Conservation (phyloP, 495 filamentous ascomycete species). For the Hyaloscypha finlandica region DNA sequence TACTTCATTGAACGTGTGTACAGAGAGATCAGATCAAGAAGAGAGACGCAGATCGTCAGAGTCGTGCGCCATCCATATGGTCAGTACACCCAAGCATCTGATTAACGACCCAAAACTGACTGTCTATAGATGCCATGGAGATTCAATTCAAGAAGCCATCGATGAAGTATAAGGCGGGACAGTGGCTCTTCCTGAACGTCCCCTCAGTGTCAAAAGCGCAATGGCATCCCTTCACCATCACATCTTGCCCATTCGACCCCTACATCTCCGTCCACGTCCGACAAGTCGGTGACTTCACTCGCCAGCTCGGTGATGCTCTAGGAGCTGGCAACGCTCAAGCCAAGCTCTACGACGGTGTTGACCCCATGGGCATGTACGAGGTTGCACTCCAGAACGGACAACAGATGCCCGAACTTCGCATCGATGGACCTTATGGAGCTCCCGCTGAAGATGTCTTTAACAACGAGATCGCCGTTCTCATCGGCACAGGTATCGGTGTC, state of each 20-base stretch:
- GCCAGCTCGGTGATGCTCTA: slow-evolving; percentile 83
- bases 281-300: slow-evolving; percentile 96
- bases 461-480: slow-evolving; percentile 96
- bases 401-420: slow-evolving; percentile 81
- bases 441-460: slow-evolving; percentile 97
- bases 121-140: slow-evolving; percentile 80
- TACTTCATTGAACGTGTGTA: slow-evolving; percentile 91
- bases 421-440: slow-evolving; percentile 96
- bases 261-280: slow-evolving; percentile 94
- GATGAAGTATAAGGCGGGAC: slow-evolving; percentile 97
- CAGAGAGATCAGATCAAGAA: slow-evolving; percentile 80
- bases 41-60: slow-evolving; percentile 85
- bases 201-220: slow-evolving; percentile 84
- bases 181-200: slow-evolving; percentile 96
- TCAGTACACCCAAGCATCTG: slow-evolving; percentile 44
- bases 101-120: slow-evolving; percentile 35
- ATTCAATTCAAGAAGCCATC: slow-evolving; percentile 95
- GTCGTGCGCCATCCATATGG: slow-evolving; percentile 97
- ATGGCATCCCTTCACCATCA: slow-evolving; percentile 99
- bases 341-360: slow-evolving; percentile 83
- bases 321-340: slow-evolving; percentile 84
- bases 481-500: slow-evolving; percentile 96
- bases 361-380: slow-evolving; percentile 97
- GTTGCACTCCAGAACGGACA: slow-evolving; percentile 93
- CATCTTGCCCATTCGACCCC: slow-evolving; percentile 92